Evolutionary conservation across 306 rosid species (phyloP).

Genomic region (Acmispon strigosus): DNA sequence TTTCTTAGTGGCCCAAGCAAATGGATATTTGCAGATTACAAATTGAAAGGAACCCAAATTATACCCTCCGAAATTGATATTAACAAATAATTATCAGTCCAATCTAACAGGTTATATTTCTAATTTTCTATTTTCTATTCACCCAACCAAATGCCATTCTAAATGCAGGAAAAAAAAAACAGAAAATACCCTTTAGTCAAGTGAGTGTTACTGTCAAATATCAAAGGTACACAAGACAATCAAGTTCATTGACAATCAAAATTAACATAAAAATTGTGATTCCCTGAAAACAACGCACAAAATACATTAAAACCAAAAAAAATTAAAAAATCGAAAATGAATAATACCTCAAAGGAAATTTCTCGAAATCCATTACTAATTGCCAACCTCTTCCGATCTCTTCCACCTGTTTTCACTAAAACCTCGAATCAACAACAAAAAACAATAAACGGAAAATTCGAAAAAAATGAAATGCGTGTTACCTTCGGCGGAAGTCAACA

Average conservation of each 20-base stretch:
- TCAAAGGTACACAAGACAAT: not conserved
- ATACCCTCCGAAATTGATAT: not conserved
- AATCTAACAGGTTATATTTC: not conserved
- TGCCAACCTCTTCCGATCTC: constrained; percentile 2
- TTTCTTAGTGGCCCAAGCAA: too few species aligned
- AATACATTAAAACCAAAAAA: not conserved
- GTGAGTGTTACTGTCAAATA: not conserved
- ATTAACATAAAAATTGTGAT: not conserved
- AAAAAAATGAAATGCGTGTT: not conserved
- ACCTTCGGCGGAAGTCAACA: not conserved
- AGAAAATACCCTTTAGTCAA: not conserved
- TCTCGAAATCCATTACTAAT: constrained; percentile 8
- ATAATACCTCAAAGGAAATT: constrained; percentile 10
- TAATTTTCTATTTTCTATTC: not conserved
- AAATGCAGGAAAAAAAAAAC: not conserved
- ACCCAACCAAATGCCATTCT: not conserved
- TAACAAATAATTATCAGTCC: not conserved
- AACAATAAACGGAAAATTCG: not conserved
- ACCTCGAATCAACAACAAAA: not conserved
- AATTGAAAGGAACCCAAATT: too few species aligned
- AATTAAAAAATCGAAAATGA: not conserved
- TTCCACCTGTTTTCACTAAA: constrained; percentile 5
- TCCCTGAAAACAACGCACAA: not conserved
- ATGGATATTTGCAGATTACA: too few species aligned
- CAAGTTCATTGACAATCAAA: not conserved